phyloP scores from a whole-genome alignment of 257 asterid species.

The Gynochthodes officinalis region DNA sequence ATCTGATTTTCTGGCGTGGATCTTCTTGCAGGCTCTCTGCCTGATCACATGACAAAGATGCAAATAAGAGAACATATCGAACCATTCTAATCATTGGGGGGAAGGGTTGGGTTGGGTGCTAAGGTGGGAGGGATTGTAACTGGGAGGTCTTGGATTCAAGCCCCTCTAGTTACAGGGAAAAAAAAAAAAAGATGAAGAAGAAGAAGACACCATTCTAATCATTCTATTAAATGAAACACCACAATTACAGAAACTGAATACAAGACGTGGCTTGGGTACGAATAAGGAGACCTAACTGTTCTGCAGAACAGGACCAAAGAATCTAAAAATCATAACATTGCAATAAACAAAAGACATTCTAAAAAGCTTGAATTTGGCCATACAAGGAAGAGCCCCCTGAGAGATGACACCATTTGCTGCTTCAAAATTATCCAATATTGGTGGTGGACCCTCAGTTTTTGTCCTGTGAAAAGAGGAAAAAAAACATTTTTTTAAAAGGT shows the following conservation, averaged over 20 bases:
- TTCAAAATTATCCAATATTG: slow-evolving; percentile 18
- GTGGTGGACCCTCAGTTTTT: slow-evolving; percentile 35
- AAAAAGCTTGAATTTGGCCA: slow-evolving; percentile 29
- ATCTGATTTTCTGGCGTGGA: slow-evolving; percentile 26
- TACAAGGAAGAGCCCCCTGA: slow-evolving; percentile 41
- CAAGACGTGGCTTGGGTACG: not conserved
- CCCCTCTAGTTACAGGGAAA: too few relatives aligned
- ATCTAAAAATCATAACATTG: not conserved
- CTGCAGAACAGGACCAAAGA: not conserved
- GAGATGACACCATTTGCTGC: slow-evolving; percentile 35
- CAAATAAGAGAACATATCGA: slow-evolving; percentile 16
- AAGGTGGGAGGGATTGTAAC: too few relatives aligned
- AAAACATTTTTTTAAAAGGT: slow-evolving; percentile 12
- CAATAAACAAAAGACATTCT: not conserved
- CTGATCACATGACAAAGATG: slow-evolving; percentile 25
- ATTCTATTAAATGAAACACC: not conserved
- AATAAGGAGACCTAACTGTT: not conserved
- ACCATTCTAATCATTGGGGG: too few relatives aligned
- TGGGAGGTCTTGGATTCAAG: too few relatives aligned
- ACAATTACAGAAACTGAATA: not conserved
- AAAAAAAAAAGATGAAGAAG: too few relatives aligned
- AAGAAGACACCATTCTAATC: not conserved
- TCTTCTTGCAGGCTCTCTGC: slow-evolving; percentile 18
- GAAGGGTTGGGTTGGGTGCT: too few relatives aligned
- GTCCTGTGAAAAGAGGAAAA: slow-evolving; percentile 44